Percentiles rank a stretch among this genome's conserved stretches.
Conservation (phyloP, 345 rosid species). For the Adansonia digitata region DNA sequence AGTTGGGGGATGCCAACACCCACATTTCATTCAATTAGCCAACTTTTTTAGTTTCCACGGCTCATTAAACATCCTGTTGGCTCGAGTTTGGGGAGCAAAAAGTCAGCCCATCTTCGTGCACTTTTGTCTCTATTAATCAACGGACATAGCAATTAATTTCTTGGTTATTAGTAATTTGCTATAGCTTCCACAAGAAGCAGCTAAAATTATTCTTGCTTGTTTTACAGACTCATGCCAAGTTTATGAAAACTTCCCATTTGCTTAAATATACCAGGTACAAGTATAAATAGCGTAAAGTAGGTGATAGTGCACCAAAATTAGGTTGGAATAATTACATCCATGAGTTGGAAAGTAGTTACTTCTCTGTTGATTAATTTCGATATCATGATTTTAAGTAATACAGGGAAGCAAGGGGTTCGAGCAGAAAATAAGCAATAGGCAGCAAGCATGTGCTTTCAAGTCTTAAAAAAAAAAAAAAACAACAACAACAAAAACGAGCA, state of each 20-base stretch:
- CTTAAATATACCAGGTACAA: background rate
- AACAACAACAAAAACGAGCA: background rate
- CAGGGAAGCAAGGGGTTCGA: too few relatives aligned
- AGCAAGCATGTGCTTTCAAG: background rate
- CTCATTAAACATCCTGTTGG: background rate
- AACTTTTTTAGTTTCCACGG: slow-evolving; percentile 35
- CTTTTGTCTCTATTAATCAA: slow-evolving; percentile 28
- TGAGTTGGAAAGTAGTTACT: too few relatives aligned
- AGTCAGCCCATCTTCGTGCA: background rate
- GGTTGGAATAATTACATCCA: too few relatives aligned
- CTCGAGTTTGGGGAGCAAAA: background rate
- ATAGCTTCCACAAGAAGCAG: background rate
- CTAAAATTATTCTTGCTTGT: background rate
- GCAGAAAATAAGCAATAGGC: background rate
- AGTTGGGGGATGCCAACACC: slow-evolving; percentile 48
- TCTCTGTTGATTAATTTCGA: background rate
- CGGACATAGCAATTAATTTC: too few relatives aligned
- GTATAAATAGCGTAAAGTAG: background rate
- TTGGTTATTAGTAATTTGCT: background rate
- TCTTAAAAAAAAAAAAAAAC: background rate
- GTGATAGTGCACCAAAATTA: background rate
- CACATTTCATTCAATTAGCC: slow-evolving; percentile 58
- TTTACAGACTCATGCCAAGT: background rate
- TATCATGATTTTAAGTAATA: too few relatives aligned
- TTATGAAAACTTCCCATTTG: background rate